A percentile compares a stretch with the other conserved stretches of the same genome.
These are phyloP conservation scores for Aspergillus niger DNA, from an alignment of 2,329 filamentous ascomycete species.

Conservation along the genomic window DNA sequence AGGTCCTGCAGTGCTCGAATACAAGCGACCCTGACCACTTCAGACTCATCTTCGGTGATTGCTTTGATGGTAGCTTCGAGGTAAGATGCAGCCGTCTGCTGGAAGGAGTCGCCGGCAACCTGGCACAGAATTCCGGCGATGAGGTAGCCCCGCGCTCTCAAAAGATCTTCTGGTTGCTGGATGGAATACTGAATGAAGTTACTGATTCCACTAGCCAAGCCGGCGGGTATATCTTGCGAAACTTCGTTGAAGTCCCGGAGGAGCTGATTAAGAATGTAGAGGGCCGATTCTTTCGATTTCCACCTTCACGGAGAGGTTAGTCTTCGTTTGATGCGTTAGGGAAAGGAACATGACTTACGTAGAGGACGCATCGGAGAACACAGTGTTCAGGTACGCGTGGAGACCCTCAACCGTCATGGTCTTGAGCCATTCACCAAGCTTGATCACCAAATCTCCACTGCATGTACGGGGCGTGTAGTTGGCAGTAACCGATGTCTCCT, in stretches of 20 bases:
- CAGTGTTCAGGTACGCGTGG: conserved; percentile 70
- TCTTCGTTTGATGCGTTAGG: neutral
- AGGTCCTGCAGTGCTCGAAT: conserved; percentile 80
- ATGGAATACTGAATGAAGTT: conserved; percentile 79
- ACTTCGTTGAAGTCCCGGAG: conserved; percentile 81
- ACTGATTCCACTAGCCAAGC: conserved; percentile 72
- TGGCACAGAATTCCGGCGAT: conserved; percentile 78
- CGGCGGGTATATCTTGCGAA: conserved; percentile 67
- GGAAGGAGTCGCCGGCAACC: conserved; percentile 61
- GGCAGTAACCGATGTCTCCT: conserved; percentile 90
- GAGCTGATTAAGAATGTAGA: conserved; percentile 84
- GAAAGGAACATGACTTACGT: conserved; percentile 32
- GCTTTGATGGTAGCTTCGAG: conserved; percentile 68
- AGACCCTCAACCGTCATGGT: conserved; percentile 75
- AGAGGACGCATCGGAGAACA: conserved; percentile 60
- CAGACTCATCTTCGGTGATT: conserved; percentile 73
- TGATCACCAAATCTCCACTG: conserved; percentile 88
- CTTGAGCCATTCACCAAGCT: conserved; percentile 86
- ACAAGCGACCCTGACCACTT: conserved; percentile 89
- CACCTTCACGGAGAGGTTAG: conserved; percentile 46
- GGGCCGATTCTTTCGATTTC: conserved; percentile 74
- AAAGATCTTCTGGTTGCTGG: conserved; percentile 68
- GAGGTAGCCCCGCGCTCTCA: conserved; percentile 84
- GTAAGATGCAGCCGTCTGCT: conserved; percentile 40
- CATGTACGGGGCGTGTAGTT: conserved; percentile 96